phyloP scores from a whole-genome alignment of 1,284 basidiomycete genomes.

The Tilletiaria anomala region DNA sequence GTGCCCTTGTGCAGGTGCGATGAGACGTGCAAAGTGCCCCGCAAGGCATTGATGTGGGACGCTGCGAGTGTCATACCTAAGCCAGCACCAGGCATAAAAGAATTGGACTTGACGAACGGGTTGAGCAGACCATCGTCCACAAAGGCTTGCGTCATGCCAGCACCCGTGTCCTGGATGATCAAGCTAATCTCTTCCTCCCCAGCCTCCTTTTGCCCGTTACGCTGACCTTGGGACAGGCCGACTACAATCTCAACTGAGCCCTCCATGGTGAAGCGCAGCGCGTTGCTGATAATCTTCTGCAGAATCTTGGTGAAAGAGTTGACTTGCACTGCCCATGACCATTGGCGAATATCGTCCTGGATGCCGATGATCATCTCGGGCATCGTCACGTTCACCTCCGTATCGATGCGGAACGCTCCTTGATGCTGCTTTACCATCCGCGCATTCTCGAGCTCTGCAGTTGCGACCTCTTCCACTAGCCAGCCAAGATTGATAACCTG shows the following conservation, averaged over 20 bases:
- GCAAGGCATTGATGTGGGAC: conserved; percentile 12
- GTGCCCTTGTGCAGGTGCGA: conserved; percentile 18
- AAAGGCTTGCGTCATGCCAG: conserved; percentile 18
- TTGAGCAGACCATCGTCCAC: conserved; percentile 11
- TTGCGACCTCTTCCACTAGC: conserved; percentile 15
- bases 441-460: conserved; percentile 8
- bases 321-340: conserved; percentile 8
- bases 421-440: background rate
- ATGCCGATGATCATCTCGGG: conserved; percentile 19
- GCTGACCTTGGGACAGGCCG: background rate
- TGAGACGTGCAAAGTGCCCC: conserved; percentile 14
- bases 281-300: conserved; percentile 20
- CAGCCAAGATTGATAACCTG: conserved; percentile 7
- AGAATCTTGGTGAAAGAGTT: conserved; percentile 14
- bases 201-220: background rate
- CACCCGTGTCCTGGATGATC: conserved; percentile 7
- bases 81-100: conserved; percentile 21
- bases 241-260: conserved; percentile 15
- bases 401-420: background rate
- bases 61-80: conserved; percentile 25
- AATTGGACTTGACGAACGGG: conserved; percentile 21
- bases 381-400: background rate
- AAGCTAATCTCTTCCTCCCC: conserved; percentile 1
- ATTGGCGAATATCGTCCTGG: conserved; percentile 5
- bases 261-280: conserved; percentile 14